A percentile compares a stretch with the other conserved stretches of the same genome.
These are phyloP conservation scores for Trematosphaeria pertusa DNA, from an alignment of 2,329 filamentous ascomycete species.

Conservation along the genomic window DNA sequence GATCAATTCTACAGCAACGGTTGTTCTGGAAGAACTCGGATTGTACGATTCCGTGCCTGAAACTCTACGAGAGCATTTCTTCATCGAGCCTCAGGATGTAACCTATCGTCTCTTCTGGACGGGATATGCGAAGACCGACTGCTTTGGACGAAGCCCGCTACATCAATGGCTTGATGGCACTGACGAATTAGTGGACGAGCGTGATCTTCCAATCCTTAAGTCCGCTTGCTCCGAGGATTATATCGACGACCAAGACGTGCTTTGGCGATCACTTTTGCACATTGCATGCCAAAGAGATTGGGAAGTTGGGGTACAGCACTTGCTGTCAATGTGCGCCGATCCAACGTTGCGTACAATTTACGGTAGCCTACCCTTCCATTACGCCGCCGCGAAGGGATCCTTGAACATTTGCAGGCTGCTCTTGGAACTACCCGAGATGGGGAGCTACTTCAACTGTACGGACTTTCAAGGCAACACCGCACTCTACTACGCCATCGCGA, in stretches of 20 bases:
- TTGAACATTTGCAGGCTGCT: slow-evolving; percentile 1
- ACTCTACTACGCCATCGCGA: background rate
- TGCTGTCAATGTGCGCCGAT: slow-evolving; percentile 7
- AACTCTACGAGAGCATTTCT: background rate
- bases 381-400: slow-evolving; percentile 12
- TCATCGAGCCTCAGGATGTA: slow-evolving; percentile 1
- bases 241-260: slow-evolving; percentile 10
- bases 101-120: background rate
- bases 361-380: slow-evolving; percentile 18
- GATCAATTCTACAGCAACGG: background rate
- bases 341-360: slow-evolving; percentile 1
- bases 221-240: no score
- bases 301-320: background rate
- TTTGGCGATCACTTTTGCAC: slow-evolving; percentile 16
- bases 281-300: slow-evolving; percentile 8
- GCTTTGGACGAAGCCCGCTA: slow-evolving; percentile 4
- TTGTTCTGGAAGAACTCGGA: background rate
- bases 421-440: background rate
- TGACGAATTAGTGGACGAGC: no score
- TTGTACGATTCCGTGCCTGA: slow-evolving; percentile 1
- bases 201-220: no score
- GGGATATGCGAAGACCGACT: background rate
- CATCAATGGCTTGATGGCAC: slow-evolving; percentile 6
- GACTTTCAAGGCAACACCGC: background rate
- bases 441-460: background rate